A percentile compares a stretch with the other conserved stretches of the same genome.
Evolutionary conservation across 306 rosid genomes (phyloP).

Genomic region (Cucumis hystrix): DNA sequence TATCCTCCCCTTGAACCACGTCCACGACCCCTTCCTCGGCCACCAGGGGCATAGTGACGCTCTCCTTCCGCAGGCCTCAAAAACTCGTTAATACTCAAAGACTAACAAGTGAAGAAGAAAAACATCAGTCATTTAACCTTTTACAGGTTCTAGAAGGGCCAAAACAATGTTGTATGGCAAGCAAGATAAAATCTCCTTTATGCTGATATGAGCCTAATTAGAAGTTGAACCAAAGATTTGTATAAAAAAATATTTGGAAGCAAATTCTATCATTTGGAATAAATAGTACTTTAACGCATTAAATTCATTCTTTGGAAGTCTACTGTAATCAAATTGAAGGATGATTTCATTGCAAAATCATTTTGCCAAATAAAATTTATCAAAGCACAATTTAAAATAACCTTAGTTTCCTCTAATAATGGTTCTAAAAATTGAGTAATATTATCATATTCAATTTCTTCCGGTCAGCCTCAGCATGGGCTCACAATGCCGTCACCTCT

Average conservation of each 20-base stretch:
- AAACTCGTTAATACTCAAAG: constrained; percentile 75
- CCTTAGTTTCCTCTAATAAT: not conserved
- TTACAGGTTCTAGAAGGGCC: not conserved
- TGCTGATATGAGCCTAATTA: not conserved
- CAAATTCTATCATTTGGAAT: not conserved
- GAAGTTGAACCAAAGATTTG: not conserved
- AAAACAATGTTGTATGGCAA: not conserved
- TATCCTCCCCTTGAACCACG: constrained; percentile 58
- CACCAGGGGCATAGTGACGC: constrained; percentile 51
- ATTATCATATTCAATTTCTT: not conserved
- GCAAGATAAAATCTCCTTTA: not conserved
- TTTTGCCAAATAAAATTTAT: too few relatives aligned
- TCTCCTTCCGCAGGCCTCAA: constrained; percentile 90
- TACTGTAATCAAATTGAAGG: not conserved
- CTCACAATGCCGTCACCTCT: not conserved
- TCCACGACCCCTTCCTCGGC: constrained; percentile 71
- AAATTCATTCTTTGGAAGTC: not conserved
- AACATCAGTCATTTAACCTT: not conserved
- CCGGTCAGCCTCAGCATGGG: not conserved
- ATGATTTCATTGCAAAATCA: not conserved
- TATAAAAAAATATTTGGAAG: not conserved
- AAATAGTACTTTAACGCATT: not conserved
- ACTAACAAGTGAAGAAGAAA: constrained; percentile 18
- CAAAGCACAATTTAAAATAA: not conserved
- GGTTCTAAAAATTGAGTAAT: not conserved